Evolutionary conservation across 2,329 filamentous ascomycete species (phyloP).

Genomic region (Camptophora hylomeconis): DNA sequence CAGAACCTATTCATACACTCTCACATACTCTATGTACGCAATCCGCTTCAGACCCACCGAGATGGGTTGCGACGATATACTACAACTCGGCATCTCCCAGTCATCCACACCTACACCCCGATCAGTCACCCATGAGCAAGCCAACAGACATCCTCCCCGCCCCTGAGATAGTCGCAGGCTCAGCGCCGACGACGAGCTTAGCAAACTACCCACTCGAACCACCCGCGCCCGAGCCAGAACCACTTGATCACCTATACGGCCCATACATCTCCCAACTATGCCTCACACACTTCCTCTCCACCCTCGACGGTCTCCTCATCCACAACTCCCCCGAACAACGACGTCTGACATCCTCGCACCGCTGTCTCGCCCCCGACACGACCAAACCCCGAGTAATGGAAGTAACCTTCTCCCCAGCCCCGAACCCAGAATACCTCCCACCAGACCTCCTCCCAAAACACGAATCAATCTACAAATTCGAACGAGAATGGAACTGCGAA

Average conservation of each 20-base stretch:
- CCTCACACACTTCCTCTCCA: constrained; percentile 42
- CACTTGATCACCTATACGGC: constrained; percentile 42
- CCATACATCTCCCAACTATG: constrained; percentile 42
- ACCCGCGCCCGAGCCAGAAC: constrained; percentile 39
- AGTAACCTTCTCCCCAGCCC: constrained; percentile 37
- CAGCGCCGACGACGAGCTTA: constrained; percentile 37
- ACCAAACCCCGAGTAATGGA: constrained; percentile 37
- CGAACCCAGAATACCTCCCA: constrained; percentile 34
- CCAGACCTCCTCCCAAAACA: constrained; percentile 63
- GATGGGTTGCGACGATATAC: constrained; percentile 36
- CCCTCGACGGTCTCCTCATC: constrained; percentile 30
- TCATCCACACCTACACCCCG: constrained; percentile 35
- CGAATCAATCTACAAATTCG: constrained; percentile 70
- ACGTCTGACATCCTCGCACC: constrained; percentile 31
- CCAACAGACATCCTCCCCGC: constrained; percentile 27
- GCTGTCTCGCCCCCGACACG: constrained; percentile 30
- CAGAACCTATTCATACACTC: constrained; percentile 33
- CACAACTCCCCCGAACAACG: constrained; percentile 30
- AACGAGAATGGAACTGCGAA: constrained; percentile 81
- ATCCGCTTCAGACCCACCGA: constrained; percentile 27
- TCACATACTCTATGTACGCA: constrained; percentile 29
- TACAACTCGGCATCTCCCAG: constrained; percentile 32
- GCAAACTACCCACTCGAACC: constrained; percentile 42
- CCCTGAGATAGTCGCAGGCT: constrained; percentile 30
- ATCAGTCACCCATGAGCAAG: constrained; percentile 26